These are phyloP conservation scores for Zea luxurians DNA, from an alignment of 176 grass and related monocot genomes.

Conservation along the genomic window DNA sequence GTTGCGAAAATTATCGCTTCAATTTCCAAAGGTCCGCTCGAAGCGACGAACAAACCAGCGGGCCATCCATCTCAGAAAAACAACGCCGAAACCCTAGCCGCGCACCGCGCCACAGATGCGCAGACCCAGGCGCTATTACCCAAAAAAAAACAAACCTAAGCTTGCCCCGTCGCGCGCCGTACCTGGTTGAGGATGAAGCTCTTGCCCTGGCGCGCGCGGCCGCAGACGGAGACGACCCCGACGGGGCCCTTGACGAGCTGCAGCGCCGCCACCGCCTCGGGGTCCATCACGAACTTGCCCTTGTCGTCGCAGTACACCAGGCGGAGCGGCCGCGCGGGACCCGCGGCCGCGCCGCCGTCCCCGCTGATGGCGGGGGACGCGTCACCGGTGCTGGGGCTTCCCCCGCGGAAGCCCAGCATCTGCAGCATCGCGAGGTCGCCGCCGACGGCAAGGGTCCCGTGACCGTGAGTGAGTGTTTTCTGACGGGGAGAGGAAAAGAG, in stretches of 20 bases:
- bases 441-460: constrained; percentile 5
- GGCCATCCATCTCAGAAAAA: not conserved
- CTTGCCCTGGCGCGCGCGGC: constrained; percentile 93
- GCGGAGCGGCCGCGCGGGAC: constrained; percentile 59
- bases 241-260: constrained; percentile 89
- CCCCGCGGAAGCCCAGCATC: constrained; percentile 60
- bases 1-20: not conserved
- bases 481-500: constrained; percentile 31
- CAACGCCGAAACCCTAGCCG: constrained; percentile 28
- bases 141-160: not conserved
- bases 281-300: constrained; percentile 91
- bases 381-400: constrained; percentile 16
- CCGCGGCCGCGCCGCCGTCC: constrained; percentile 20
- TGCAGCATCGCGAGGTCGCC: constrained; percentile 61
- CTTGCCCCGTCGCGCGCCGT: not conserved
- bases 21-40: not conserved
- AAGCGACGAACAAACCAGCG: not conserved
- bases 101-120: not conserved
- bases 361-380: constrained; percentile 31
- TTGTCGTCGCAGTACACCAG: constrained; percentile 88
- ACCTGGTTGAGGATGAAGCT: constrained; percentile 99
- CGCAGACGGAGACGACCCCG: constrained; percentile 89
- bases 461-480: not conserved
- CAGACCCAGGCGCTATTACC: not conserved
- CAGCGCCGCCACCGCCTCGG: constrained; percentile 79